phyloP scores from a whole-genome alignment of 495 filamentous ascomycete species.

The Hyaloscypha finlandica region DNA sequence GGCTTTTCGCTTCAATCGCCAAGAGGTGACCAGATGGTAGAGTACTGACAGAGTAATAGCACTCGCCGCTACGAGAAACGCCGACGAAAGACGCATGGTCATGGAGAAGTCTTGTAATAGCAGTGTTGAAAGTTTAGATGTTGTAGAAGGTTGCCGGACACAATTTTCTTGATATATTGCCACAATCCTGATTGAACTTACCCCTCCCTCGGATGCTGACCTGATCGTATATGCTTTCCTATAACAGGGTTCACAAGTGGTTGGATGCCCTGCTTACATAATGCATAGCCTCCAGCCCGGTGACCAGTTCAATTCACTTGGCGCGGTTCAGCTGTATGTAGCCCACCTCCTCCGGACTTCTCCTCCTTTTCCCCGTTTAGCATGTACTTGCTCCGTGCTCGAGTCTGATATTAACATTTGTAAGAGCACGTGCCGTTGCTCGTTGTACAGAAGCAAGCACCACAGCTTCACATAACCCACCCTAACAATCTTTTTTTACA shows the following conservation, averaged over 20 bases:
- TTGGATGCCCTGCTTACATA: not conserved
- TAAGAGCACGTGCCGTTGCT: too few relatives aligned
- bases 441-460: too few relatives aligned
- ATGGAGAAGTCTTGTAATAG: not conserved
- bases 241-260: not conserved
- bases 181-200: not conserved
- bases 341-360: not conserved
- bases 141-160: not conserved
- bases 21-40: not conserved
- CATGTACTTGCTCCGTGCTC: not conserved
- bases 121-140: not conserved
- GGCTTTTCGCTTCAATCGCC: not conserved
- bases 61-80: not conserved
- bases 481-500: too few relatives aligned
- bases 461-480: too few relatives aligned
- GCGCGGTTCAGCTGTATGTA: not conserved
- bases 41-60: not conserved
- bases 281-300: not conserved
- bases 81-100: not conserved
- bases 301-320: not conserved
- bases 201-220: conserved; percentile 1
- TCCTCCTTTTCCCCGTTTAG: not conserved
- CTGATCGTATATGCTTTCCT: not conserved
- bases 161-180: not conserved
- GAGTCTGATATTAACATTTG: not conserved